Percentiles rank a stretch among this genome's conserved stretches.
Evolutionary conservation across 176 grass and related monocot species (phyloP).

Genomic region (Carex parvula): DNA sequence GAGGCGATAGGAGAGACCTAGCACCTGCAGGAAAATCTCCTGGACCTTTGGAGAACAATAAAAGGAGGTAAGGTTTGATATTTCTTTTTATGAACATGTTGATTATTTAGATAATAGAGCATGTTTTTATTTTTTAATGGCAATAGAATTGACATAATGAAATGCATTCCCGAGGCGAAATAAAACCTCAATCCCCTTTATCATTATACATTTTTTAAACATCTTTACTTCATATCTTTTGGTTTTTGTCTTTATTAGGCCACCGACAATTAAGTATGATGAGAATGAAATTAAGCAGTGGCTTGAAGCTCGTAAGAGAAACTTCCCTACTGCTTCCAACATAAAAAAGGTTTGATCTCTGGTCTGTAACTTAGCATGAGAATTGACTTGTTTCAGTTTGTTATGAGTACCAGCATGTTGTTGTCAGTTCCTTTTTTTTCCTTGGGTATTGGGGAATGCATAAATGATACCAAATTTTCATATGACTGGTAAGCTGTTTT

Average conservation of each 20-base stretch:
- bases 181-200: neutral
- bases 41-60: neutral
- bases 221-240: neutral
- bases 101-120: neutral
- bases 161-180: neutral
- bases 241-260: slow-evolving; percentile 30
- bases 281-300: slow-evolving; percentile 83
- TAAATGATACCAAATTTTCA: neutral
- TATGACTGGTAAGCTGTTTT: neutral
- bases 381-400: neutral
- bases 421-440: neutral
- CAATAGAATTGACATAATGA: neutral
- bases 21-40: neutral
- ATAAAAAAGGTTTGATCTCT: slow-evolving; percentile 51
- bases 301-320: slow-evolving; percentile 78
- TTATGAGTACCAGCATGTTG: neutral
- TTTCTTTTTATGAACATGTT: slow-evolving; percentile 12
- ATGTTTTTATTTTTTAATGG: neutral
- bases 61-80: slow-evolving; percentile 4
- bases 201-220: neutral
- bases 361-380: neutral
- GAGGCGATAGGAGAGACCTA: neutral
- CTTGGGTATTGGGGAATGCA: neutral
- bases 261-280: slow-evolving; percentile 43
- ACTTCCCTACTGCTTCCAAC: slow-evolving; percentile 63